Evolutionary conservation across 192 early-diverging fungal species (phyloP).

Genomic region (Coemansia umbellata): DNA sequence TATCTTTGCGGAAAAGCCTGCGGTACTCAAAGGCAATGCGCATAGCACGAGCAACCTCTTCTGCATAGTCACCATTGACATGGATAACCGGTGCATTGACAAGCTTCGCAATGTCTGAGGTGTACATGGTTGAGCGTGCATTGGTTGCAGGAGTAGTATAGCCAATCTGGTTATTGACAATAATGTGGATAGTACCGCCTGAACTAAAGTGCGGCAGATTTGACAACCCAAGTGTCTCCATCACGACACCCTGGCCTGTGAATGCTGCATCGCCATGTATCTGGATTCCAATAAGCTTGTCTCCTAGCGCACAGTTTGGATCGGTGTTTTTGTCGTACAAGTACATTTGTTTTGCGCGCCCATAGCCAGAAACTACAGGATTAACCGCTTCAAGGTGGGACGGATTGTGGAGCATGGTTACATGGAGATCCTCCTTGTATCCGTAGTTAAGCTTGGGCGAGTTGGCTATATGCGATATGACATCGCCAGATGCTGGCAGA

Average conservation of each 20-base stretch:
- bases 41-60: conserved; percentile 86
- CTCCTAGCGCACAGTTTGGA: conserved; percentile 79
- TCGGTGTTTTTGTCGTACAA: conserved; percentile 62
- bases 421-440: conserved; percentile 56
- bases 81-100: conserved; percentile 94
- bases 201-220: conserved; percentile 93
- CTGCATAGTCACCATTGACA: conserved; percentile 93
- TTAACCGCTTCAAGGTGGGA: conserved; percentile 97
- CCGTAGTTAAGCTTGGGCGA: conserved; percentile 76
- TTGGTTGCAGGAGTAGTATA: conserved; percentile 97
- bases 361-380: conserved; percentile 94
- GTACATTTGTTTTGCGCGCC: conserved; percentile 90
- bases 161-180: conserved; percentile 97
- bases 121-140: conserved; percentile 86
- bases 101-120: conserved; percentile 94
- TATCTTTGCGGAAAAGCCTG: conserved; percentile 89
- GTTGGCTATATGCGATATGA: conserved; percentile 84
- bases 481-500: conserved; percentile 82
- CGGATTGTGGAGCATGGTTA: conserved; percentile 93
- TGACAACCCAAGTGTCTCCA: conserved; percentile 92
- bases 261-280: conserved; percentile 93
- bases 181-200: conserved; percentile 94
- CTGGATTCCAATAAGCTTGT: conserved; percentile 90
- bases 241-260: conserved; percentile 87
- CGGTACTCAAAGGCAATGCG: conserved; percentile 86